These are phyloP conservation scores for Termitomyces sp. DNA, from an alignment of 768 basidiomycete genomes.

Conservation along the genomic window DNA sequence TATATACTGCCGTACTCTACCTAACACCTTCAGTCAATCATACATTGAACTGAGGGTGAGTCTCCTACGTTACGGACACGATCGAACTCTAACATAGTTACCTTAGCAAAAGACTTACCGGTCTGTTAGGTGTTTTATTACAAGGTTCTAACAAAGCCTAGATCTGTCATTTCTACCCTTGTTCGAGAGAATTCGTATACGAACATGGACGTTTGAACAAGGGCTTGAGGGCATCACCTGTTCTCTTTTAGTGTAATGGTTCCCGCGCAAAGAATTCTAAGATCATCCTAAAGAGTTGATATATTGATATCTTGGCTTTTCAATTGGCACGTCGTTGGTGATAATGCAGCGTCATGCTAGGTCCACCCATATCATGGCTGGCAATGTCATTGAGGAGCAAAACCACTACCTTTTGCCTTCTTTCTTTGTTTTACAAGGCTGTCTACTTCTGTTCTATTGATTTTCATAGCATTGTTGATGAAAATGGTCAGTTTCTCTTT, in stretches of 20 bases:
- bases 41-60: too few species aligned
- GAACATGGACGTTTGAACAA: neutral
- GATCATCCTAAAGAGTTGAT: neutral
- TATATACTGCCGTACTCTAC: too few species aligned
- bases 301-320: neutral
- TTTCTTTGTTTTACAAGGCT: too few species aligned
- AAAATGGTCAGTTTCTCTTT: neutral
- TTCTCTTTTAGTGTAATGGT: neutral
- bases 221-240: neutral
- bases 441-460: neutral
- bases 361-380: too few species aligned
- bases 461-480: neutral
- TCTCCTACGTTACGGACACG: too few species aligned
- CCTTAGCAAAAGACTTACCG: too few species aligned
- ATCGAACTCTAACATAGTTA: too few species aligned
- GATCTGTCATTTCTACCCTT: neutral
- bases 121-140: too few species aligned
- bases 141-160: too few species aligned
- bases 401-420: neutral
- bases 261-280: neutral
- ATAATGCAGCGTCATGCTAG: neutral
- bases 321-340: neutral
- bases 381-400: neutral
- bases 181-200: neutral
- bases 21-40: too few species aligned